Evolutionary conservation across 148 eudicot genomes (phyloP).

Genomic region (Salicornia ramosissima): DNA sequence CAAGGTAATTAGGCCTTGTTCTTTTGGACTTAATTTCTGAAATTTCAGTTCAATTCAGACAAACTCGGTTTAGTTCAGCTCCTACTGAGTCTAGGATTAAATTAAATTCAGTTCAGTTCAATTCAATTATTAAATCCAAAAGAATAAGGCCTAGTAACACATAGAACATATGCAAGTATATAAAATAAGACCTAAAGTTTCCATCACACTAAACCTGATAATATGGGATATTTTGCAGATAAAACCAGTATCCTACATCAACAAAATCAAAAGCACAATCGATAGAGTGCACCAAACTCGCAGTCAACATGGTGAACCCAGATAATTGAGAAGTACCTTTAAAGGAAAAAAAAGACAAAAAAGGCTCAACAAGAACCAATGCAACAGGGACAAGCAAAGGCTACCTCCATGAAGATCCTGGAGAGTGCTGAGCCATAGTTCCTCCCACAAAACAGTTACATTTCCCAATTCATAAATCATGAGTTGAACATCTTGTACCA

Average conservation of each 20-base stretch:
- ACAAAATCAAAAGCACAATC: constrained; percentile 2
- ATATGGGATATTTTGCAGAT: constrained; percentile 10
- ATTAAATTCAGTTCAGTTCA: too few relatives aligned
- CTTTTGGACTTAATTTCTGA: too few relatives aligned
- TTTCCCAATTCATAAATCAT: constrained; percentile 89
- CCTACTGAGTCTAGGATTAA: too few relatives aligned
- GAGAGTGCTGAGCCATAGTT: constrained; percentile 94
- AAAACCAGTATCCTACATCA: not conserved
- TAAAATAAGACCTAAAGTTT: not conserved
- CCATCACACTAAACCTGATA: not conserved
- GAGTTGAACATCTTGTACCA: constrained; percentile 89
- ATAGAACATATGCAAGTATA: not conserved
- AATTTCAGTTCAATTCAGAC: too few relatives aligned
- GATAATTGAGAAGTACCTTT: constrained; percentile 1
- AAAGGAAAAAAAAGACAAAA: not conserved
- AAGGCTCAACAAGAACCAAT: not conserved
- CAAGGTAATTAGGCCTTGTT: too few relatives aligned
- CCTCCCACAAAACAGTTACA: constrained; percentile 99
- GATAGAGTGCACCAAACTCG: not conserved
- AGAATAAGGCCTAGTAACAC: constrained; percentile 4
- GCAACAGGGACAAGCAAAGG: constrained; percentile 21
- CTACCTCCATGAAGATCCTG: constrained; percentile 98
- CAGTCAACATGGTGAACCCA: not conserved
- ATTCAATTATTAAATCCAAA: too few relatives aligned
- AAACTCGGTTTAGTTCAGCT: too few relatives aligned